Evolutionary conservation across 1,284 basidiomycete genomes (phyloP).

Genomic region (Cryptococcus wingfieldii): DNA sequence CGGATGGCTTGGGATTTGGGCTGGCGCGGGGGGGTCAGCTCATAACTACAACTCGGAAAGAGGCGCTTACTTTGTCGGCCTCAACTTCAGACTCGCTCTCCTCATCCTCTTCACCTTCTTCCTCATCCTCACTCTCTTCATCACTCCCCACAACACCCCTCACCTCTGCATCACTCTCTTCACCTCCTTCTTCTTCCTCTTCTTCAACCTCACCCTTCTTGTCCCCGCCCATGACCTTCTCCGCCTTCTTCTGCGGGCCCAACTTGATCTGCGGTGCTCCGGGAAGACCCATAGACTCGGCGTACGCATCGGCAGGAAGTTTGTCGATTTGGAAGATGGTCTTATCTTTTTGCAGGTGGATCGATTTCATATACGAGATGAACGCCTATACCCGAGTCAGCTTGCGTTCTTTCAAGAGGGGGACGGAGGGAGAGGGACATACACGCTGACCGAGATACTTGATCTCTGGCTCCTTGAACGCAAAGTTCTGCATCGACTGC

Average conservation of each 20-base stretch:
- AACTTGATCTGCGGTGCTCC: conserved; percentile 97
- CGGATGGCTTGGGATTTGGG: conserved; percentile 54
- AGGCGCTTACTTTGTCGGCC: background rate
- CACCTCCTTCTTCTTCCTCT: conserved; percentile 13
- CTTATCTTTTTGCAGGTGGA: conserved; percentile 93
- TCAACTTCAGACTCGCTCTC: conserved; percentile 11
- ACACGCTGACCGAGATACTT: conserved; percentile 94
- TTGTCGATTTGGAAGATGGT: conserved; percentile 80
- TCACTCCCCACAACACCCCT: conserved; percentile 11
- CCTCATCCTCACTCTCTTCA: conserved; percentile 31
- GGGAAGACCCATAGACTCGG: conserved; percentile 84
- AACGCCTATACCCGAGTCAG: conserved; percentile 66
- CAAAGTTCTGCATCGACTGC: conserved; percentile 85
- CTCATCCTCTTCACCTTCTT: conserved; percentile 19
- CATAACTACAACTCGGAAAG: background rate
- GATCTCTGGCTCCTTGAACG: conserved; percentile 93
- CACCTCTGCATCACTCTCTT: conserved; percentile 20
- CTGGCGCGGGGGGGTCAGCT: background rate
- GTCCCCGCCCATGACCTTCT: conserved; percentile 22
- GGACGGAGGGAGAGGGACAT: conserved; percentile 35
- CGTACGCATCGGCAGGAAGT: conserved; percentile 77
- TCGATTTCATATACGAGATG: conserved; percentile 89
- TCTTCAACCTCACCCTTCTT: conserved; percentile 23
- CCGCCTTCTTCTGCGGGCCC: conserved; percentile 74
- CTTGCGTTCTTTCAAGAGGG: background rate